Conservation (phyloP, 176 grass and related monocot species). For the Triticum turgidum region DNA sequence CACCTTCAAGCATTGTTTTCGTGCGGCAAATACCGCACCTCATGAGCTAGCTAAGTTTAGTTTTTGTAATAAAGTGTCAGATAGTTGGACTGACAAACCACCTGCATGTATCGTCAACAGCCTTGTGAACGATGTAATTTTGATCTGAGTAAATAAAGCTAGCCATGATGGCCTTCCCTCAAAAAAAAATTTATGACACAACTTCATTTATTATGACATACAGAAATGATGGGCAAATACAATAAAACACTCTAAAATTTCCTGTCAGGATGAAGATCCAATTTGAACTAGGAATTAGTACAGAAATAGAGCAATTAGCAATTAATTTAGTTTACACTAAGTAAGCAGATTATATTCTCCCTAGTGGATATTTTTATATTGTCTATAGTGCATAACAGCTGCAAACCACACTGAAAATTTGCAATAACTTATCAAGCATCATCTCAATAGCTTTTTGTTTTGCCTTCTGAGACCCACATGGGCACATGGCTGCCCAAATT, state of each 20-base stretch:
- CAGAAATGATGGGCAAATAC: not conserved
- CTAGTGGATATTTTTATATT: not conserved
- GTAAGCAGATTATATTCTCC: not conserved
- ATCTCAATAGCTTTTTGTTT: not conserved
- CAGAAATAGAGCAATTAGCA: not conserved
- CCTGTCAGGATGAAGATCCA: not conserved
- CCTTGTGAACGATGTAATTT: too few species aligned
- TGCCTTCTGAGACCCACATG: constrained; percentile 51
- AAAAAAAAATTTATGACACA: not conserved
- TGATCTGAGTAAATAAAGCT: too few species aligned
- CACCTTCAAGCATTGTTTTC: too few species aligned
- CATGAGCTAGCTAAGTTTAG: too few species aligned
- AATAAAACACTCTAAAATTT: not conserved
- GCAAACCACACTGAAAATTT: not conserved
- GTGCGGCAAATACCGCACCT: too few species aligned
- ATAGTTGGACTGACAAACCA: too few species aligned
- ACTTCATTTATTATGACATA: not conserved
- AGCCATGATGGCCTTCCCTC: too few species aligned
- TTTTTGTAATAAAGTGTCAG: too few species aligned
- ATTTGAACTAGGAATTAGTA: not conserved
- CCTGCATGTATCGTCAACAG: too few species aligned
- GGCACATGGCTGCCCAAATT: constrained; percentile 68
- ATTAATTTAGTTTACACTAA: constrained; percentile 1
- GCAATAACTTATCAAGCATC: not conserved
- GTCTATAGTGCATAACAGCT: not conserved